phyloP scores from a whole-genome alignment of 805 yeast species.

The Candida pseudofarinosa region DNA sequence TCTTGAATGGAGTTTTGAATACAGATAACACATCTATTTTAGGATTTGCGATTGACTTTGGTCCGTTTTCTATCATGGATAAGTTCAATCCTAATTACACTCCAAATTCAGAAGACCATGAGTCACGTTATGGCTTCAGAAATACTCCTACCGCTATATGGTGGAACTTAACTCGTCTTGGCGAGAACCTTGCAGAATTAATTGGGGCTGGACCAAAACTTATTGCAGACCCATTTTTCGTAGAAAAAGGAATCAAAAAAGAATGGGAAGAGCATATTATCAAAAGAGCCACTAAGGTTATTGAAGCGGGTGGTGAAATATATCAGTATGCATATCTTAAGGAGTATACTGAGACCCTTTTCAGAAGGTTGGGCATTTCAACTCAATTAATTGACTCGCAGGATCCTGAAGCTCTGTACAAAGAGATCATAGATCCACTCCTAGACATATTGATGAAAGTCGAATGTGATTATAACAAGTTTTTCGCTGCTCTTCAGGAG shows the following conservation, averaged over 20 bases:
- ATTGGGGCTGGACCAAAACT: constrained; percentile 65
- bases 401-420: constrained; percentile 36
- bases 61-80: constrained; percentile 92
- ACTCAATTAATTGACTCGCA: constrained; percentile 27
- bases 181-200: constrained; percentile 77
- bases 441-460: constrained; percentile 57
- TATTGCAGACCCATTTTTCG: constrained; percentile 40
- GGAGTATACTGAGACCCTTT: constrained; percentile 54
- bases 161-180: constrained; percentile 88
- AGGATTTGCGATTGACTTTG: constrained; percentile 88
- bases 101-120: constrained; percentile 84
- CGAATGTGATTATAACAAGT: constrained; percentile 73
- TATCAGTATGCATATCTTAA: constrained; percentile 61
- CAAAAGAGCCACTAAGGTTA: constrained; percentile 59
- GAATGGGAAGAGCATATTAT: constrained; percentile 51
- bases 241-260: constrained; percentile 40
- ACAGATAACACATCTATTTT: constrained; percentile 91
- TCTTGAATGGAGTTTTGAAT: constrained; percentile 88
- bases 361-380: constrained; percentile 65
- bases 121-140: constrained; percentile 68
- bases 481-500: constrained; percentile 63
- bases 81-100: constrained; percentile 76
- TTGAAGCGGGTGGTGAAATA: constrained; percentile 59
- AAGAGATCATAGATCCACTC: constrained; percentile 52
- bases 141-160: constrained; percentile 84